Evolutionary conservation across 768 basidiomycete genomes (phyloP).

Genomic region (Cubamyces lactineus): DNA sequence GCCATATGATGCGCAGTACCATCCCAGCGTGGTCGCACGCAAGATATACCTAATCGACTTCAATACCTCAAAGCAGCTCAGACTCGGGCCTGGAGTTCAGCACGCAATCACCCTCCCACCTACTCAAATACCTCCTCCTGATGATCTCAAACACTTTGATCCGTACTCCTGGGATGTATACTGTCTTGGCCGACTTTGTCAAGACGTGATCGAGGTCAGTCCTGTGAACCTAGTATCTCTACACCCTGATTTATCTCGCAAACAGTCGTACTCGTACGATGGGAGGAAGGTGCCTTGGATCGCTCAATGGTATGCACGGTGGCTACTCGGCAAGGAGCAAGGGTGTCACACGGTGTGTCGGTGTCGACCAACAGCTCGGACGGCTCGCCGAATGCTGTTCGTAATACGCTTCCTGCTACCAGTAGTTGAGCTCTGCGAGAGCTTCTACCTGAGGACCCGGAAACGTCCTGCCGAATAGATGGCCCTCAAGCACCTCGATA

Average conservation of each 20-base stretch:
- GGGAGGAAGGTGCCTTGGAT: neutral
- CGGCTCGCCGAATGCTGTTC: neutral
- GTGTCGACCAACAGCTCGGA: slow-evolving; percentile 5
- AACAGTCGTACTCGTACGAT: neutral
- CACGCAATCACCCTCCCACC: neutral
- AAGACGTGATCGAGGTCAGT: neutral
- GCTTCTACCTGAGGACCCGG: too few relatives aligned
- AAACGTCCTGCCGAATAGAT: too few relatives aligned
- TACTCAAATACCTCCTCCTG: neutral
- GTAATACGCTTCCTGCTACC: neutral
- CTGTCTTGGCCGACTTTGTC: neutral
- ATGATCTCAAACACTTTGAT: slow-evolving; percentile 6
- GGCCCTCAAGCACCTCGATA: too few relatives aligned
- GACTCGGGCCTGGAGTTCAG: neutral
- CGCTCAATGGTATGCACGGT: neutral
- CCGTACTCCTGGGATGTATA: slow-evolving; percentile 20
- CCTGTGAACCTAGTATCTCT: too few relatives aligned
- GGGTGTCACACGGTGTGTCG: slow-evolving; percentile 1
- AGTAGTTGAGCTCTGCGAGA: neutral
- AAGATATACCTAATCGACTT: slow-evolving; percentile 14
- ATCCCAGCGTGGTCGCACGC: too few relatives aligned
- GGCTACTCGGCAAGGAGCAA: slow-evolving; percentile 5
- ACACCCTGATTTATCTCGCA: neutral
- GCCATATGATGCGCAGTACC: too few relatives aligned
- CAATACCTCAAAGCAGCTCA: slow-evolving; percentile 6